These are phyloP conservation scores for Coleophoma eucalyptorum DNA, from an alignment of 2,329 filamentous ascomycete genomes.

Conservation along the genomic window DNA sequence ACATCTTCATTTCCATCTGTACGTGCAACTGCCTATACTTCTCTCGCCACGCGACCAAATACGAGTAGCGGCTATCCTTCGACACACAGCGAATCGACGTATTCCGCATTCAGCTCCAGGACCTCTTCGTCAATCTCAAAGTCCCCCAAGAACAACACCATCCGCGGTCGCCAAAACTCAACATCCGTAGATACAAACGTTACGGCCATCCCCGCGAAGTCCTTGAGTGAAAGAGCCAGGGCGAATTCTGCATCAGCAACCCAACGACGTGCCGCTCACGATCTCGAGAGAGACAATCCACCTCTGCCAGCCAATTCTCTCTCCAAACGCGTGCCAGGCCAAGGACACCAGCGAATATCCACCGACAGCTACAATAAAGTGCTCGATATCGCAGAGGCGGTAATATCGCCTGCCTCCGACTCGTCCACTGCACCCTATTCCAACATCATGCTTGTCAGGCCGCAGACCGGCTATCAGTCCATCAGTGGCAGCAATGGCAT, in stretches of 20 bases:
- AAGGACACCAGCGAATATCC: slow-evolving; percentile 9
- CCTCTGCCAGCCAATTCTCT: slow-evolving; percentile 6
- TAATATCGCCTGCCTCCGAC: slow-evolving; percentile 9
- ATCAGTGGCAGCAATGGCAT: slow-evolving; percentile 12
- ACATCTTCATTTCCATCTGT: neutral
- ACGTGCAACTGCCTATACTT: slow-evolving; percentile 17
- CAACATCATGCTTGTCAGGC: slow-evolving; percentile 25
- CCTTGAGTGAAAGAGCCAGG: neutral
- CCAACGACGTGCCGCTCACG: neutral
- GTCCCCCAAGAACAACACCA: slow-evolving; percentile 16
- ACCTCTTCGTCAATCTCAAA: slow-evolving; percentile 39
- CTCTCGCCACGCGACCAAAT: slow-evolving; percentile 20
- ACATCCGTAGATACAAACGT: slow-evolving; percentile 11
- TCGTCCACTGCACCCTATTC: slow-evolving; percentile 21
- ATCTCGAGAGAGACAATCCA: slow-evolving; percentile 8
- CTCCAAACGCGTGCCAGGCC: slow-evolving; percentile 1
- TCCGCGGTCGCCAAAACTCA: slow-evolving; percentile 38
- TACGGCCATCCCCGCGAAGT: slow-evolving; percentile 14
- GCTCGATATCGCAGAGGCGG: slow-evolving; percentile 10
- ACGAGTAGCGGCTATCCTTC: slow-evolving; percentile 20
- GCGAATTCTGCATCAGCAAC: neutral
- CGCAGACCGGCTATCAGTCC: slow-evolving; percentile 20
- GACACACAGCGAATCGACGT: slow-evolving; percentile 15
- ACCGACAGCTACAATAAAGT: slow-evolving; percentile 17
- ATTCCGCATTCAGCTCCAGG: slow-evolving; percentile 29